phyloP scores from a whole-genome alignment of 108 stramenopile species.

The Nannochloropsis oceanica region DNA sequence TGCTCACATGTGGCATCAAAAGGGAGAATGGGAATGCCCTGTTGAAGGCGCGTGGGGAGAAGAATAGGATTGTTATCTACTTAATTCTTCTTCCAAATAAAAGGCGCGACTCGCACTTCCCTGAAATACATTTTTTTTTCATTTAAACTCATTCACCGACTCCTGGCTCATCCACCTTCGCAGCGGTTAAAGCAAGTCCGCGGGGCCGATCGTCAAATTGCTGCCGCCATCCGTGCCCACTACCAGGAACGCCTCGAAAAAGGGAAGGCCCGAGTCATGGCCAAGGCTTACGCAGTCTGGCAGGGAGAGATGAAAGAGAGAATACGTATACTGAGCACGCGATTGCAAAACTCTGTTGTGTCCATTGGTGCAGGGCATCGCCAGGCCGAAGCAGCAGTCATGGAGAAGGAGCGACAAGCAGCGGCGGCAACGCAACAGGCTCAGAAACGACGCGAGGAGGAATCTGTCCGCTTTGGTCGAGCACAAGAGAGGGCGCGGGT shows the following conservation, averaged over 20 bases:
- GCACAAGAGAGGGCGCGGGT: not conserved
- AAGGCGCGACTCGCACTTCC: too few relatives aligned
- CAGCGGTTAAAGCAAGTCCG: not conserved
- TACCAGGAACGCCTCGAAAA: not conserved
- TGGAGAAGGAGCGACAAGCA: not conserved
- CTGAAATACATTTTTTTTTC: not conserved
- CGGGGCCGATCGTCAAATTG: not conserved
- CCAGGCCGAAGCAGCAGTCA: not conserved
- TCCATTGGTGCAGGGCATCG: not conserved
- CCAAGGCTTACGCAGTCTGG: not conserved
- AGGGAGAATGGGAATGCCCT: too few relatives aligned
- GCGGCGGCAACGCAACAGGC: not conserved
- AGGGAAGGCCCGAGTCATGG: not conserved
- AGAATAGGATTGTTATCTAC: too few relatives aligned
- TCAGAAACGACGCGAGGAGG: not conserved
- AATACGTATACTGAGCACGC: not conserved
- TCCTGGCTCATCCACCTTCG: too few relatives aligned
- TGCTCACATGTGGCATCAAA: too few relatives aligned
- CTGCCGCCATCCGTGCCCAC: not conserved
- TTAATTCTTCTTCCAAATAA: too few relatives aligned
- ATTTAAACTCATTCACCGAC: too few relatives aligned
- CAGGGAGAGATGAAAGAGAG: not conserved
- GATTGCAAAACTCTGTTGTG: not conserved
- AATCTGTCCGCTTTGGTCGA: not conserved
- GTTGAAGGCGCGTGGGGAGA: too few relatives aligned